These are phyloP conservation scores for Suillus sp. DNA, from an alignment of 768 basidiomycete genomes.

Conservation along the genomic window DNA sequence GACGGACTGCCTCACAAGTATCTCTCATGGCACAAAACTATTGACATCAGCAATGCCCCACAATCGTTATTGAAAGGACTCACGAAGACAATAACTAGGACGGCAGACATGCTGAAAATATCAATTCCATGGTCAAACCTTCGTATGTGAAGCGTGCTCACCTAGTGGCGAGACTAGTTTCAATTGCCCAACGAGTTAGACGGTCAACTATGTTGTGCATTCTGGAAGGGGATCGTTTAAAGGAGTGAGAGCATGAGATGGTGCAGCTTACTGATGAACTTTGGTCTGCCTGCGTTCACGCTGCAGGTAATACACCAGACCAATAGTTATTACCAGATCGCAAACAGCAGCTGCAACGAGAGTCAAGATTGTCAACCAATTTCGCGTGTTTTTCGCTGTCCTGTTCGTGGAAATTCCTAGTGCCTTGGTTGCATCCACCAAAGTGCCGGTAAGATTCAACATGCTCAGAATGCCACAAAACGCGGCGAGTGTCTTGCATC, in stretches of 20 bases:
- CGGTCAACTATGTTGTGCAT: background rate
- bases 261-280: background rate
- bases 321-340: constrained; percentile 11
- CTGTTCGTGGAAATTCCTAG: background rate
- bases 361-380: constrained; percentile 14
- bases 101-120: constrained; percentile 7
- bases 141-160: background rate
- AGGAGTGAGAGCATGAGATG: background rate
- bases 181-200: constrained; percentile 5
- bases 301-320: constrained; percentile 13
- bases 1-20: background rate
- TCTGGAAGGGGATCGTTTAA: background rate
- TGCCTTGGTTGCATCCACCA: constrained; percentile 8
- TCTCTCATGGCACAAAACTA: constrained; percentile 1
- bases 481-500: background rate
- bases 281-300: constrained; percentile 3
- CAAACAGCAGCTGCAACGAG: constrained; percentile 11
- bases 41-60: background rate
- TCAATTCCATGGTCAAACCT: background rate
- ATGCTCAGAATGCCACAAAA: constrained; percentile 9
- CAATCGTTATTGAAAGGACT: background rate
- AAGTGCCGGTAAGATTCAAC: constrained; percentile 9
- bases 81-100: constrained; percentile 10
- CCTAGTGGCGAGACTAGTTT: constrained; percentile 9
- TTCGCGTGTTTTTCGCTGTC: background rate